Base-by-base conservation (phyloP, 176 grass and related monocot species). In the Saccharum spontaneum region DNA sequence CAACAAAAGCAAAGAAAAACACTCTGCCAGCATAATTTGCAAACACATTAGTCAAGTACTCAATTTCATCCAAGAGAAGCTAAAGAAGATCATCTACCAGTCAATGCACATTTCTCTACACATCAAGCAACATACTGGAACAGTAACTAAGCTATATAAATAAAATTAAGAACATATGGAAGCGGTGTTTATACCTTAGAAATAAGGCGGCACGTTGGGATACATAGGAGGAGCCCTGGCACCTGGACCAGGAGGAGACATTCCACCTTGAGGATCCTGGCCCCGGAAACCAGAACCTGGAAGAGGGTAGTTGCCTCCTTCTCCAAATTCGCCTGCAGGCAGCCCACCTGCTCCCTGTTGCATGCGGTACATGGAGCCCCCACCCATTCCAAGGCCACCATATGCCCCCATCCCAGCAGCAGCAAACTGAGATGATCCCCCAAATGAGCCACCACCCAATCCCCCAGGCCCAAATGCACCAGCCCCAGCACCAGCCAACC, bases 191-290 rank as follows among this genome's bases (percentile, higher is more conserved):
- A 86, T 94, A 99, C 97, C 97, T 94, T 82, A 99, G 82, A 94
- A 99, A 82, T 97, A 97, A 78, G 93, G 96, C 12, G 91, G 91
- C 64, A 90, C 67, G 30, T 98, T 95, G 7, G 90, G 93, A 84
- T 97, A 94, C 83, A 97, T 78, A 1, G 87, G 87, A 81, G 87
- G 84, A 79, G 23, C 88, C 73, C 90, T 75, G 78, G 83, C 84
- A 89, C 85, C 88, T 60, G 86, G 84, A 26, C 93, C 91, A 77
- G 90, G 86, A 79, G 90, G 86, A 68, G 91, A 92, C 64, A 94
- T 87, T 33, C 87, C 88, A 71, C 83, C 87, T 72, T 85, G 89
- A 55, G 90, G 86, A 33, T 92, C 86, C 93, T 95, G 93, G 78
- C 86, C 85, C 18, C 80, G 87, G 59, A 89, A 97, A 41, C 85